Base-by-base conservation (phyloP, 306 rosid species). In the Quercus parvula region DNA sequence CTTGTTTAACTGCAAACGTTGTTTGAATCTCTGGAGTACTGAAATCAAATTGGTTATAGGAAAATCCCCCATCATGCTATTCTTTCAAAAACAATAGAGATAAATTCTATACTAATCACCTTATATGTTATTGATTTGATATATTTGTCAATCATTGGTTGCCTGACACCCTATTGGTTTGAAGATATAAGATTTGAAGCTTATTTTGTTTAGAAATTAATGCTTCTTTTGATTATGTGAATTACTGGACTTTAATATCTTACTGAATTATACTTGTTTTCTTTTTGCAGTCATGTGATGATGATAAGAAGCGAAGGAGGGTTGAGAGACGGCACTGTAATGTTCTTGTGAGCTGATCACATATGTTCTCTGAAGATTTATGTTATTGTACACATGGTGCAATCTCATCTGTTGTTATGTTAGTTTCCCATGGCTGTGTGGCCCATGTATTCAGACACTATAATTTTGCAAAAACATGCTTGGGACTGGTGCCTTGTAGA, bases 301-400 rank as follows among this genome's bases (percentile, higher is more conserved):
- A 82, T 61, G 87, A 72, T 20, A 81, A 84, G 70, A 94, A 91
- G 89, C 93, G 83, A 38, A 88, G 91, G 70, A 83, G 77, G 89
- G 86, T 89, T 13, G 92, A 85, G 72, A 82, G 75, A 85, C 89
- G 59, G 76, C 86, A 51, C 12, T 94, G 97, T 77, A 88, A 86
- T 74, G 96, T 94, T 74, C 90, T 89, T 51, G 83, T 90, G 56
- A 81, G 79, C 75, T 92, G 85, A 89, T 31, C 44, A 19, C 22
- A 6, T 2, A 46, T 35, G 44, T 57, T 59, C 52, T 57, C 22
- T 12, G 62, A 41, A 75, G 44, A 70, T 75, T 71, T 63, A 27
- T 68, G 84, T 75, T 62, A 33, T 49, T 75, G 73, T 81, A 71
- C 75, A 70, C 86, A 76, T 22, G 78, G 82, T 69, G 75, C 76